Conservation (phyloP, 2,329 filamentous ascomycete genomes). For the Aurifilum marmelostoma region DNA sequence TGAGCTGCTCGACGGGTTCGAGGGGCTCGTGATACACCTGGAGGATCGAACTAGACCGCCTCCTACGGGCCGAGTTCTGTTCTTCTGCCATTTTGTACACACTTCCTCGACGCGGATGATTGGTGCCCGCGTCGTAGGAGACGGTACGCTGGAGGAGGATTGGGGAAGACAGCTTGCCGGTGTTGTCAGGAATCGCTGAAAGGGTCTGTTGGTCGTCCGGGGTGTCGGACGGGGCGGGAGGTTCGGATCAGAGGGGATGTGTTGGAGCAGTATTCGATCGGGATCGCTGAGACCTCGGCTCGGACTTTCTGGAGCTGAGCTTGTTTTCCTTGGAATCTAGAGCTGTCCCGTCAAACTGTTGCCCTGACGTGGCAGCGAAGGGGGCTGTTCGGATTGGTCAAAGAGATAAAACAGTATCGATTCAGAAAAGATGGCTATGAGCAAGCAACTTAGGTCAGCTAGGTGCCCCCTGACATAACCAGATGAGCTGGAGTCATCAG, state of each 20-base stretch:
- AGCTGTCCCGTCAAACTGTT: not conserved
- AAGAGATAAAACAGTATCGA: slow-evolving; percentile 26
- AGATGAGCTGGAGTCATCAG: slow-evolving; percentile 22
- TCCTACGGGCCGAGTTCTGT: slow-evolving; percentile 67
- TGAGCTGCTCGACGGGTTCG: slow-evolving; percentile 96
- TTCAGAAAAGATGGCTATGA: slow-evolving; percentile 29
- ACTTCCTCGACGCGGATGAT: slow-evolving; percentile 66
- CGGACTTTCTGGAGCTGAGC: slow-evolving; percentile 5
- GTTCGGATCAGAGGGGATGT: slow-evolving; percentile 36
- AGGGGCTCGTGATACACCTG: slow-evolving; percentile 94
- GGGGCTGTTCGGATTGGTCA: not conserved
- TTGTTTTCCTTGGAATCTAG: not conserved
- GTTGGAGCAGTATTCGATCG: slow-evolving; percentile 26
- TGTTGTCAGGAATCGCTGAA: slow-evolving; percentile 54
- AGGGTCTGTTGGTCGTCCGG: slow-evolving; percentile 30
- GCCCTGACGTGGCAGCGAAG: not conserved
- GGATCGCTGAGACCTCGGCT: slow-evolving; percentile 11
- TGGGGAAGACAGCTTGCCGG: slow-evolving; percentile 95
- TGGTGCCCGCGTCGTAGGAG: slow-evolving; percentile 85
- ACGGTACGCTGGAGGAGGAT: slow-evolving; percentile 86
- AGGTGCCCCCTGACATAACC: slow-evolving; percentile 16
- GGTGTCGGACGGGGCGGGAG: slow-evolving; percentile 34
- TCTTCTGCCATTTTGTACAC: slow-evolving; percentile 62
- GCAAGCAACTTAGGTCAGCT: slow-evolving; percentile 16
- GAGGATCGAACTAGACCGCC: slow-evolving; percentile 92